A percentile compares a stretch with the other conserved stretches of the same genome.
phyloP scores from a whole-genome alignment of 257 asterid genomes.

The Cinchona pubescens region DNA sequence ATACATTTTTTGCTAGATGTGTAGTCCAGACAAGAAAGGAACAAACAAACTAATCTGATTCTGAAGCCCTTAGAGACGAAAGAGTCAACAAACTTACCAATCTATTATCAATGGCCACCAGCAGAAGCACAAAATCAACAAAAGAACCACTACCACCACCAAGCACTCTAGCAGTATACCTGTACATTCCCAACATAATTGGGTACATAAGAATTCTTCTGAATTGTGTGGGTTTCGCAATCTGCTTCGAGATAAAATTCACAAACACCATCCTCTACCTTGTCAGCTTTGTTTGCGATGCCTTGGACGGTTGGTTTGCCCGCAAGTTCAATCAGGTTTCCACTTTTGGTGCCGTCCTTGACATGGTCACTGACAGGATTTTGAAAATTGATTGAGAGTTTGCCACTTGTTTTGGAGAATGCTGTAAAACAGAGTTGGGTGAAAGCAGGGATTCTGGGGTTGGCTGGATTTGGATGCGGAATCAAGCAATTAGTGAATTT shows the following conservation, averaged over 20 bases:
- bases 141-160: background rate
- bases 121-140: background rate
- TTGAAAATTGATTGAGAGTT: slow-evolving; percentile 56
- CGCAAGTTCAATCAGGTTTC: slow-evolving; percentile 98
- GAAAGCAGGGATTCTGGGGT: slow-evolving; percentile 11
- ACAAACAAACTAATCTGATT: too few relatives aligned
- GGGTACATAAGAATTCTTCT: slow-evolving; percentile 76
- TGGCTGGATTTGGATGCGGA: slow-evolving; percentile 64
- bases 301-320: slow-evolving; percentile 97
- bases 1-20: too few relatives aligned
- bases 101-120: slow-evolving; percentile 12
- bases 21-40: too few relatives aligned
- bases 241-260: slow-evolving; percentile 86
- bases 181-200: slow-evolving; percentile 86
- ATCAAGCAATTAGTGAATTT: slow-evolving; percentile 76
- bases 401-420: slow-evolving; percentile 52
- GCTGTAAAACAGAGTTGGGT: slow-evolving; percentile 49
- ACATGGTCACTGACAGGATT: slow-evolving; percentile 97
- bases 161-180: slow-evolving; percentile 45
- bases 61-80: too few relatives aligned
- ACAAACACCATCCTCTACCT: slow-evolving; percentile 81
- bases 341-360: slow-evolving; percentile 94
- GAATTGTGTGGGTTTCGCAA: slow-evolving; percentile 85
- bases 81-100: background rate
- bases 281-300: slow-evolving; percentile 92